Conservation (phyloP, 1,284 basidiomycete species). For the Puccinia triticina region DNA sequence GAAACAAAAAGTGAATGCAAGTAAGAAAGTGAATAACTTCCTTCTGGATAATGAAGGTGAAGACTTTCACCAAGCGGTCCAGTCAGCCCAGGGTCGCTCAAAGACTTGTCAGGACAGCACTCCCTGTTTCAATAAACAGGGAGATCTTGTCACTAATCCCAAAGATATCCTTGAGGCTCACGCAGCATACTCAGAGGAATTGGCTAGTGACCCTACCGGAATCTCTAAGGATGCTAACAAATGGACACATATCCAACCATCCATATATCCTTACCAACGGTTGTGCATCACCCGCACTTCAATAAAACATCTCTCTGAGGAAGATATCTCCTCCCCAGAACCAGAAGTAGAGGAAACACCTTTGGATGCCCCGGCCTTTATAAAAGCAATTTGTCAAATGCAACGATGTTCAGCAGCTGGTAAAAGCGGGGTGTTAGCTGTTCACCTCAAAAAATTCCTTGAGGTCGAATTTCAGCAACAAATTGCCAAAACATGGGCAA, state of each 20-base stretch:
- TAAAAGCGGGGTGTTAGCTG: slow-evolving; percentile 16
- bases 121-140: slow-evolving; percentile 12
- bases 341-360: background rate
- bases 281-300: background rate
- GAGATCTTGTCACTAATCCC: background rate
- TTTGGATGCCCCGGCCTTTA: background rate
- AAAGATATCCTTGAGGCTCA: slow-evolving; percentile 11
- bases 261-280: background rate
- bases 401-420: slow-evolving; percentile 9
- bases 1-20: background rate
- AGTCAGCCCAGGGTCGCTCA: background rate
- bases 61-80: background rate
- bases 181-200: slow-evolving; percentile 9
- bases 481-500: too few species aligned
- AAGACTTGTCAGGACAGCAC: background rate
- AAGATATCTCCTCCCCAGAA: background rate
- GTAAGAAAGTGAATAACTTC: background rate
- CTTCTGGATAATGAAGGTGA: background rate
- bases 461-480: slow-evolving; percentile 1
- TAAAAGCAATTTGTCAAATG: slow-evolving; percentile 6
- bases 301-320: too few species aligned
- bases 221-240: background rate
- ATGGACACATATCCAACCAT: background rate
- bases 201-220: slow-evolving; percentile 1
- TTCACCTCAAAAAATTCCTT: slow-evolving; percentile 23